Base-by-base conservation (phyloP, 352 stramenopile genomes). In the Phytophthora multivora region DNA sequence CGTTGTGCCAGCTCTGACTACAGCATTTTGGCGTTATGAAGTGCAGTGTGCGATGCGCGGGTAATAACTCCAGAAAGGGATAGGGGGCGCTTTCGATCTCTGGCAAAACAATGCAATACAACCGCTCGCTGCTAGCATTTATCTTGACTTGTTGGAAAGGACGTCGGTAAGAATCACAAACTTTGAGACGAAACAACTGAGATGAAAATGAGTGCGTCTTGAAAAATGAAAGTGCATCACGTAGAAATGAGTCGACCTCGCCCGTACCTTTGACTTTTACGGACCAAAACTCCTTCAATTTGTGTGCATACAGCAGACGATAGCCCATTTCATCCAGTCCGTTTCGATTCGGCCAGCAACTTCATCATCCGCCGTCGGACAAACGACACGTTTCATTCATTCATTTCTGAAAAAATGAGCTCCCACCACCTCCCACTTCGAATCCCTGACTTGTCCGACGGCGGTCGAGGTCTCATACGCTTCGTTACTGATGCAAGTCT, bases 41-140 rank as follows among this genome's bases (percentile, higher is more conserved):
- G 10, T 39, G 31, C 31, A 55, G 5, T 42, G 13, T 54, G 40
- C 40, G 51, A 59, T 59, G 40, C 18, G 51, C 13, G 18, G 19
- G 13, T 19, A 45, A 59, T 58, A 59, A 59, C 39, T 51, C 51
- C 51, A 59, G 40, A 51, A n/a, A 19, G 48, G 39, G 36, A 59
- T 25, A 43, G 18, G 19, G 39, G 18, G 28, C 18, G 41, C 3
- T 3, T 15, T 59, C 16, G 38, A 57, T 57, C 50, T 16, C 36
- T n/a, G 39, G 9, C 28, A 33, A 33, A 33, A 33, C 9, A 12
- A 4, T 9, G 28, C 28, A 33, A 33, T 33, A 33, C 28, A 33
- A 33, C 28, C 28, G 28, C 28, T 33, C 28, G 28, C 11, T 33
- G 8, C 28, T 33, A 33, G 28, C 28, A 5, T 33, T 33, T 15